Conservation (phyloP, 345 rosid species). For the Conringia planisiliqua region DNA sequence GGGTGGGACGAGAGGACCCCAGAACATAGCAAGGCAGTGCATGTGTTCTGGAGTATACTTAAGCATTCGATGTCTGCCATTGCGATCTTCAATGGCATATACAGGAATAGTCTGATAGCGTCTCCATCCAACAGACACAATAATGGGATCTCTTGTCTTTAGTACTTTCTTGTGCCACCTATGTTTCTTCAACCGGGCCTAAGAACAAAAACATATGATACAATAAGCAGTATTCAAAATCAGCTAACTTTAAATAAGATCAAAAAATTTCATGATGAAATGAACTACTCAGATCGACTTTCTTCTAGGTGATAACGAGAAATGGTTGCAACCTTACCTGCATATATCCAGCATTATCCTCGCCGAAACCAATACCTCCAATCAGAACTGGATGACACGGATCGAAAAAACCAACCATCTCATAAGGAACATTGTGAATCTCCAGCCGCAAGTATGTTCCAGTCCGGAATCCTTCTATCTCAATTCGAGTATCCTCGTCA, state of each 20-base stretch:
- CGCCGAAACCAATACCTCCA: slow-evolving; percentile 87
- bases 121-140: slow-evolving; percentile 95
- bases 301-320: not conserved
- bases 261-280: not conserved
- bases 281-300: not conserved
- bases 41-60: slow-evolving; percentile 95
- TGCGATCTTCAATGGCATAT: slow-evolving; percentile 76
- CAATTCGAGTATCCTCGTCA: slow-evolving; percentile 70
- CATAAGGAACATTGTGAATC: slow-evolving; percentile 85
- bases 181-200: slow-evolving; percentile 82
- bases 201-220: slow-evolving; percentile 9
- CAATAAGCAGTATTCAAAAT: not conserved
- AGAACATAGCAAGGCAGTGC: slow-evolving; percentile 95
- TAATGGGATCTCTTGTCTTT: slow-evolving; percentile 85
- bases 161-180: slow-evolving; percentile 93
- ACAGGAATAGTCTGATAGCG: slow-evolving; percentile 86
- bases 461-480: slow-evolving; percentile 81
- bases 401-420: slow-evolving; percentile 92
- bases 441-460: slow-evolving; percentile 87
- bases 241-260: not conserved
- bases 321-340: slow-evolving; percentile 55
- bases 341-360: slow-evolving; percentile 91
- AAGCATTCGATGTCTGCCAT: slow-evolving; percentile 92
- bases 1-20: slow-evolving; percentile 99
- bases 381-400: slow-evolving; percentile 83